Evolutionary conservation across 495 filamentous ascomycete genomes (phyloP).

Genomic region (Aspergillus bridgeri): DNA sequence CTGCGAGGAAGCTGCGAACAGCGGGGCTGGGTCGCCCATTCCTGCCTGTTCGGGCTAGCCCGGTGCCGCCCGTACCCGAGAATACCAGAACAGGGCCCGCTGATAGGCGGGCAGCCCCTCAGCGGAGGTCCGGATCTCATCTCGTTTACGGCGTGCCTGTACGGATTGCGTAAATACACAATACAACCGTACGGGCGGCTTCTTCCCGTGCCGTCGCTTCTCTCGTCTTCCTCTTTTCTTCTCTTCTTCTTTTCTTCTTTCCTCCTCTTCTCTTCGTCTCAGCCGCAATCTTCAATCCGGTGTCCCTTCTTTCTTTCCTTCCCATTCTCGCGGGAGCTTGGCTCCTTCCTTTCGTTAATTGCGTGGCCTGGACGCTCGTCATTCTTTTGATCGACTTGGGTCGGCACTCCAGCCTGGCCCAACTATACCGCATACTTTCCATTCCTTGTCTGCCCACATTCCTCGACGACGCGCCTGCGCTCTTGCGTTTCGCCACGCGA

Average conservation of each 20-base stretch:
- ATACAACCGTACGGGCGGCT: too few species aligned
- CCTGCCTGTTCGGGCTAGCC: slow-evolving; percentile 5
- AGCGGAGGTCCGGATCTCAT: slow-evolving; percentile 16
- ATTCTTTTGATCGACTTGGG: slow-evolving; percentile 30
- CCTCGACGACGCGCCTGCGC: slow-evolving; percentile 16
- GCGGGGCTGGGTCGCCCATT: slow-evolving; percentile 1
- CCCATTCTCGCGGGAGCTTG: not conserved
- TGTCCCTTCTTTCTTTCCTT: slow-evolving; percentile 1
- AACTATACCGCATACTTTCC: slow-evolving; percentile 14
- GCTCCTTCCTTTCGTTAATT: slow-evolving; percentile 6
- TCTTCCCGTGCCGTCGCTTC: too few species aligned
- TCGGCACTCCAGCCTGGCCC: slow-evolving; percentile 11
- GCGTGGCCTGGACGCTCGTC: slow-evolving; percentile 32
- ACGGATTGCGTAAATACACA: too few species aligned
- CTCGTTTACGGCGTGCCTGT: slow-evolving; percentile 22
- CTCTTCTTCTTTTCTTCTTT: slow-evolving; percentile 3
- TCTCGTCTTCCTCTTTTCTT: not conserved
- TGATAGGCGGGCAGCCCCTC: slow-evolving; percentile 17
- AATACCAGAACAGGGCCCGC: slow-evolving; percentile 8
- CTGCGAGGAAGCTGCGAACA: not conserved
- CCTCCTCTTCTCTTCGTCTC: not conserved
- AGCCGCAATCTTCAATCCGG: not conserved
- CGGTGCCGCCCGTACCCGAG: not conserved
- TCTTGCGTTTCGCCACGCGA: not conserved
- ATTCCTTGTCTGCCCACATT: slow-evolving; percentile 18